A percentile compares a stretch with the other conserved stretches of the same genome.
phyloP scores from a whole-genome alignment of 129 eudicot species.

The Flaveria trinervia region DNA sequence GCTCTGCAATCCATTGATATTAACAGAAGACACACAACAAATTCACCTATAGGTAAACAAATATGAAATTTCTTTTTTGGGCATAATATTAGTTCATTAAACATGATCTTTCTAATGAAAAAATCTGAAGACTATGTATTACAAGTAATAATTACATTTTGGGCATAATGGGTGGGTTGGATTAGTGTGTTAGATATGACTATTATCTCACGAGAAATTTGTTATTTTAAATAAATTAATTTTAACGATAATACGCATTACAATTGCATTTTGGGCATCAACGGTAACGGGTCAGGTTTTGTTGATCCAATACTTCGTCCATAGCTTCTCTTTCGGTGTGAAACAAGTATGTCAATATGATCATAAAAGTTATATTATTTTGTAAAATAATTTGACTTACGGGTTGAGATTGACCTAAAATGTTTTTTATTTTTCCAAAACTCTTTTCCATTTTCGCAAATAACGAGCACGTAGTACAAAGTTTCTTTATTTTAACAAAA shows the following conservation, averaged over 20 bases:
- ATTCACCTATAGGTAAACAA: slow-evolving; percentile 44
- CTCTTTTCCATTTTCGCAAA: too few species aligned
- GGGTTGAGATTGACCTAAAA: too few species aligned
- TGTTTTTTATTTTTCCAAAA: too few species aligned
- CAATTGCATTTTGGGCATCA: not conserved
- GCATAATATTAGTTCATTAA: too few species aligned
- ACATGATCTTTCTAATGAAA: not conserved
- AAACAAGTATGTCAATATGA: not conserved
- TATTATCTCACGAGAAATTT: too few species aligned
- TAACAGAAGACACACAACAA: slow-evolving; percentile 58
- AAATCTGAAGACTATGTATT: not conserved
- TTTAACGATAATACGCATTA: not conserved
- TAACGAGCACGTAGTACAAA: too few species aligned
- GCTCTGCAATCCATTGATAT: slow-evolving; percentile 51
- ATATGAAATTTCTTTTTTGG: not conserved
- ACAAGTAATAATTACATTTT: not conserved
- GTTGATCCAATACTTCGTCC: not conserved
- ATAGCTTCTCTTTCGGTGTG: too few species aligned
- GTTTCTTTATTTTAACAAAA: too few species aligned
- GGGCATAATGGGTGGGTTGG: not conserved
- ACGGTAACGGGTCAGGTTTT: not conserved
- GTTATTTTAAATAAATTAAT: too few species aligned
- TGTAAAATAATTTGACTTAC: not conserved
- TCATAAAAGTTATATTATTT: too few species aligned
- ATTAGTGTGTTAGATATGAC: not conserved